Conservation (phyloP, 148 eudicot species). For the Pharnaceum exiguum region DNA sequence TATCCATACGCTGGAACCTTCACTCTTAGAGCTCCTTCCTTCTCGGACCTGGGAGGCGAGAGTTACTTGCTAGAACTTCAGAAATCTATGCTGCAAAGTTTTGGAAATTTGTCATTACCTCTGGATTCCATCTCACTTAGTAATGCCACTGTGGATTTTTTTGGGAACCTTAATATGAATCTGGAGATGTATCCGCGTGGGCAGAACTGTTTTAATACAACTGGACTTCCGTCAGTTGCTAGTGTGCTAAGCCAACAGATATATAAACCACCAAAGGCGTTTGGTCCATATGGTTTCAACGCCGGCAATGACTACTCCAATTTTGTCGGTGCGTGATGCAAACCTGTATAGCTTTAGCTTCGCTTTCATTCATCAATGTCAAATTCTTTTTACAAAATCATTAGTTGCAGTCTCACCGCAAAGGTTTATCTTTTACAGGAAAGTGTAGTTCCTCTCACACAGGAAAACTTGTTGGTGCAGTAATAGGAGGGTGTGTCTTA, state of each 20-base stretch:
- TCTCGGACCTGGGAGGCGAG: constrained; percentile 38
- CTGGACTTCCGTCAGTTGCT: constrained; percentile 49
- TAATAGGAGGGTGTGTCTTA: constrained; percentile 38
- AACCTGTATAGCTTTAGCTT: not conserved
- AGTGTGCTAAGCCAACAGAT: constrained; percentile 57
- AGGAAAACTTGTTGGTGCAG: constrained; percentile 44
- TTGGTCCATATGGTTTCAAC: constrained; percentile 60
- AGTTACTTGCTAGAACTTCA: constrained; percentile 29
- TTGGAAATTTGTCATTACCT: constrained; percentile 32
- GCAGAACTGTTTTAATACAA: constrained; percentile 40
- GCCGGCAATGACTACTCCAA: constrained; percentile 31
- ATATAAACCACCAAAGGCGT: constrained; percentile 41
- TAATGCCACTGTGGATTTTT: constrained; percentile 27
- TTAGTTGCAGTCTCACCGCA: constrained; percentile 1
- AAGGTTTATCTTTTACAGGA: constrained; percentile 12
- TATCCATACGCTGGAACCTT: constrained; percentile 62
- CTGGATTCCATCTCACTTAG: constrained; percentile 65
- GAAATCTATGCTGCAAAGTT: constrained; percentile 18
- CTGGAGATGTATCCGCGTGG: constrained; percentile 58
- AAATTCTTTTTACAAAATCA: not conserved
- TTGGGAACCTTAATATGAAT: constrained; percentile 34
- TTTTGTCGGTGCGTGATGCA: constrained; percentile 33
- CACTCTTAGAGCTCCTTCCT: constrained; percentile 55
- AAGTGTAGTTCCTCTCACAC: constrained; percentile 26
- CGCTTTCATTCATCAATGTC: not conserved